Conservation (phyloP, 306 rosid genomes). For the Lathyrus tuberosus region DNA sequence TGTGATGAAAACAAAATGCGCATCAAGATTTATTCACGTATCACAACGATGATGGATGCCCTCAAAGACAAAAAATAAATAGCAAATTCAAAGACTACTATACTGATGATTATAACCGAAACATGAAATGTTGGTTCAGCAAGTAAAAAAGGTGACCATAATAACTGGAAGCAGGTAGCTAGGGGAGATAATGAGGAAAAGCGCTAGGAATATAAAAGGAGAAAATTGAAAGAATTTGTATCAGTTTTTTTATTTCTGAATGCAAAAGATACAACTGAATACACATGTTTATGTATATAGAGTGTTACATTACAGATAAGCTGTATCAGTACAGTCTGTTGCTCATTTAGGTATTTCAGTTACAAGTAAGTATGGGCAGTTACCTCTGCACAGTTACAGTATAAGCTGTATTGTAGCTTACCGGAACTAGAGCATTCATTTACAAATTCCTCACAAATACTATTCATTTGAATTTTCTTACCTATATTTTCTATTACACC, state of each 20-base stretch:
- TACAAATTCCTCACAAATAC: background rate
- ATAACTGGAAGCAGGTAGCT: background rate
- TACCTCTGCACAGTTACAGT: background rate
- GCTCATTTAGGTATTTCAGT: slow-evolving; percentile 10
- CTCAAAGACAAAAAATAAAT: background rate
- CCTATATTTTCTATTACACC: background rate
- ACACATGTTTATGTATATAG: background rate
- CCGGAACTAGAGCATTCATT: background rate
- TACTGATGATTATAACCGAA: too few relatives aligned
- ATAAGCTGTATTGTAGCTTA: slow-evolving; percentile 6
- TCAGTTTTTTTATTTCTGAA: background rate
- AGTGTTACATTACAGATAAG: background rate
- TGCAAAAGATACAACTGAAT: background rate
- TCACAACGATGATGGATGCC: slow-evolving; percentile 1
- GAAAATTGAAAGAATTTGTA: slow-evolving; percentile 15
- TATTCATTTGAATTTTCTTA: background rate
- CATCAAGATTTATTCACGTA: slow-evolving; percentile 8
- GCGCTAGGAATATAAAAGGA: background rate
- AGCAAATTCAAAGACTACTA: slow-evolving; percentile 18
- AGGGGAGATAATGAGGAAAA: slow-evolving; percentile 1
- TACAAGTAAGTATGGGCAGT: background rate
- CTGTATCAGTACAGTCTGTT: background rate
- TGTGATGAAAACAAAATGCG: slow-evolving; percentile 26
- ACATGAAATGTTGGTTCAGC: too few relatives aligned
- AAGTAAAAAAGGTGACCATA: background rate